Conservation (phyloP, 176 grass and related monocot genomes). For the Thinopyrum elongatum region DNA sequence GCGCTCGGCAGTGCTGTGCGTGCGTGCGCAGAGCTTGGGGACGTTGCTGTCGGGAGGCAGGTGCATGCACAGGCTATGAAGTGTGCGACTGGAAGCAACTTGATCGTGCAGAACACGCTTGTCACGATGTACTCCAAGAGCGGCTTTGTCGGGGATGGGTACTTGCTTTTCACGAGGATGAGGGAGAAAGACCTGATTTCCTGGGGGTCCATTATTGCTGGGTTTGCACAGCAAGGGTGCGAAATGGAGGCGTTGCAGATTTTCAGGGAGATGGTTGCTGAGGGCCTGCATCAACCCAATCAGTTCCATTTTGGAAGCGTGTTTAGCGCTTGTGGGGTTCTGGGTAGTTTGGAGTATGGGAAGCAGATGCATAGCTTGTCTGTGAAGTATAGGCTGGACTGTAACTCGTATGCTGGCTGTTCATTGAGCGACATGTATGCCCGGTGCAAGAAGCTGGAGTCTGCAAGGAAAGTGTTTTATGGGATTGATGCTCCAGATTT, state of each 20-base stretch:
- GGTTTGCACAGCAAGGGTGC: slow-evolving; percentile 36
- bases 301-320: slow-evolving; percentile 69
- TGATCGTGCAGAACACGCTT: slow-evolving; percentile 60
- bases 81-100: slow-evolving; percentile 24
- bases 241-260: slow-evolving; percentile 41
- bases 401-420: slow-evolving; percentile 39
- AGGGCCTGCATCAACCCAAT: slow-evolving; percentile 48
- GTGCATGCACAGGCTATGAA: slow-evolving; percentile 60
- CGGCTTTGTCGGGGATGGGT: slow-evolving; percentile 29
- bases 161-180: slow-evolving; percentile 46
- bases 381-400: slow-evolving; percentile 58
- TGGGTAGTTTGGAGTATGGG: slow-evolving; percentile 39
- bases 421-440: slow-evolving; percentile 58
- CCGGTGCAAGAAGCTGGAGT: slow-evolving; percentile 53
- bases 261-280: slow-evolving; percentile 65
- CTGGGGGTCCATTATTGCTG: slow-evolving; percentile 73
- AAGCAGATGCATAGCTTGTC: slow-evolving; percentile 60
- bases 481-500: slow-evolving; percentile 54
- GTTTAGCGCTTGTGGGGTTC: slow-evolving; percentile 53
- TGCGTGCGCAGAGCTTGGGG: slow-evolving; percentile 52
- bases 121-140: slow-evolving; percentile 75
- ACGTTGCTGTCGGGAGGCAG: slow-evolving; percentile 41
- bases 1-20: slow-evolving; percentile 49
- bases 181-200: slow-evolving; percentile 63
- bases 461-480: slow-evolving; percentile 49